Evolutionary conservation across 768 basidiomycete genomes (phyloP).

Genomic region (Amyloporia xantha): DNA sequence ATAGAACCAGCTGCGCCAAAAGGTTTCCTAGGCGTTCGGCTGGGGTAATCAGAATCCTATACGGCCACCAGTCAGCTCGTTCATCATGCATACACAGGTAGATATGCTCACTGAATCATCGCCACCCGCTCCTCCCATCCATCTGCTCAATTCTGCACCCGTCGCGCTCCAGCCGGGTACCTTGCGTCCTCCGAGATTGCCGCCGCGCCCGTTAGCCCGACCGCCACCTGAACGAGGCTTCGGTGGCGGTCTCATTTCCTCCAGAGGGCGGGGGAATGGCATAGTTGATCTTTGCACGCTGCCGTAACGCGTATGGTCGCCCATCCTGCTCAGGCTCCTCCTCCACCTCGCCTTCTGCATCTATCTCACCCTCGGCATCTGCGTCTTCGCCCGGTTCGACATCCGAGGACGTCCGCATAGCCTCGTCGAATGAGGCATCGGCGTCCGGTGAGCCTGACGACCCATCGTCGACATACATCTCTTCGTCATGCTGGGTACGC

Average conservation of each 20-base stretch:
- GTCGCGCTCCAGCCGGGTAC: constrained; percentile 72
- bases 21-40: constrained; percentile 64
- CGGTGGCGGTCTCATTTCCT: constrained; percentile 50
- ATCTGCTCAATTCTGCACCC: constrained; percentile 70
- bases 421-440: constrained; percentile 55
- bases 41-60: constrained; percentile 67
- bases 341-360: constrained; percentile 38
- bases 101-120: constrained; percentile 54
- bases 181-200: constrained; percentile 33
- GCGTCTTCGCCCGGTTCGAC: constrained; percentile 31
- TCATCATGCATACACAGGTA: background rate
- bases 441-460: constrained; percentile 44
- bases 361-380: constrained; percentile 34
- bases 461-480: constrained; percentile 44
- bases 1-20: constrained; percentile 40
- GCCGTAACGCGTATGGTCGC: constrained; percentile 59
- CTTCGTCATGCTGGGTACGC: constrained; percentile 37
- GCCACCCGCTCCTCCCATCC: constrained; percentile 67
- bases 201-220: constrained; percentile 27
- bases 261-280: constrained; percentile 76
- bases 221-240: constrained; percentile 21
- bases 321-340: constrained; percentile 43
- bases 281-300: constrained; percentile 66
- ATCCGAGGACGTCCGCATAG: constrained; percentile 35
- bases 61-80: constrained; percentile 6